phyloP scores from a whole-genome alignment of 192 early-diverging fungal genomes.

The Dissophora globulifera region DNA sequence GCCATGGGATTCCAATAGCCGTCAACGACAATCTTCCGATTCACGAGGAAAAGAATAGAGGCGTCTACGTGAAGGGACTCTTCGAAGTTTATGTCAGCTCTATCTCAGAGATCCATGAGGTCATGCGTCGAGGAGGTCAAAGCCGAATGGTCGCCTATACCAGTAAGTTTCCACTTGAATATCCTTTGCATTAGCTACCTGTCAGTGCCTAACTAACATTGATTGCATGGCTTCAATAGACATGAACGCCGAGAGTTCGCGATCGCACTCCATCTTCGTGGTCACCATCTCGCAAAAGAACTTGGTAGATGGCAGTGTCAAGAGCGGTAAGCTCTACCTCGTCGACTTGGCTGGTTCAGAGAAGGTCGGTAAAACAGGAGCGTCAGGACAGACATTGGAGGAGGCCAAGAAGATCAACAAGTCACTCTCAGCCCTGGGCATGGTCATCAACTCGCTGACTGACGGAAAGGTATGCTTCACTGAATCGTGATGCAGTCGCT shows the following conservation, averaged over 20 bases:
- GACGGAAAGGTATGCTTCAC: slow-evolving; percentile 89
- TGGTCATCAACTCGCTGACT: slow-evolving; percentile 99
- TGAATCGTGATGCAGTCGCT: no score
- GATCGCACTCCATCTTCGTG: slow-evolving; percentile 98
- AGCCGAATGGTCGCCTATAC: slow-evolving; percentile 91
- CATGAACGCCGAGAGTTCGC: slow-evolving; percentile 99
- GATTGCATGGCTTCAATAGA: slow-evolving; percentile 56
- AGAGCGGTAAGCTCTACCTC: slow-evolving; percentile 91
- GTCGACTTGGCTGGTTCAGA: slow-evolving; percentile 99
- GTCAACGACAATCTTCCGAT: slow-evolving; percentile 91
- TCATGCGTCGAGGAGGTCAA: slow-evolving; percentile 92
- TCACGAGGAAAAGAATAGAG: slow-evolving; percentile 96
- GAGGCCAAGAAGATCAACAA: slow-evolving; percentile 99
- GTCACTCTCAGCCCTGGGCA: slow-evolving; percentile 95
- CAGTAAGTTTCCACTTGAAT: slow-evolving; percentile 69
- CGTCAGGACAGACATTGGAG: slow-evolving; percentile 97
- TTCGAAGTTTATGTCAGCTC: slow-evolving; percentile 97
- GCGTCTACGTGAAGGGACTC: slow-evolving; percentile 98
- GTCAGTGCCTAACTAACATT: no score
- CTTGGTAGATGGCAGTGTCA: slow-evolving; percentile 85
- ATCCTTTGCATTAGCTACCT: no score
- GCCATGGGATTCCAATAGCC: slow-evolving; percentile 54
- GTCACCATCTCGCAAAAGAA: slow-evolving; percentile 97
- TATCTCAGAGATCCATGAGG: slow-evolving; percentile 95
- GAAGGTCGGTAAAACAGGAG: slow-evolving; percentile 97